phyloP scores from a whole-genome alignment of 2,329 filamentous ascomycete genomes.

The Epichloe sp. region DNA sequence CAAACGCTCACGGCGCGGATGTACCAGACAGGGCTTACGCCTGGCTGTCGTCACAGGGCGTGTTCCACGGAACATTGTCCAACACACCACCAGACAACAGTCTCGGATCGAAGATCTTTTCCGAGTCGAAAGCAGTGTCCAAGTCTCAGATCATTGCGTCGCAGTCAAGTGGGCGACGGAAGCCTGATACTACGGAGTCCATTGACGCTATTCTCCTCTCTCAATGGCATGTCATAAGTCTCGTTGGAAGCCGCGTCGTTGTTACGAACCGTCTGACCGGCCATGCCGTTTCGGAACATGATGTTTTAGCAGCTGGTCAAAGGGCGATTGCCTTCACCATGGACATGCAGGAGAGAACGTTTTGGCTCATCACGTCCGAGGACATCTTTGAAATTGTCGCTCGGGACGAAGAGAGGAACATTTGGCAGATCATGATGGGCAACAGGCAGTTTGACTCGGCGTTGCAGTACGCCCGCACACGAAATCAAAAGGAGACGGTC shows the following conservation, averaged over 20 bases:
- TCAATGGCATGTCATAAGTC: conserved; percentile 81
- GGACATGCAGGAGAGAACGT: conserved; percentile 90
- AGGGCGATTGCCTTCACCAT: conserved; percentile 72
- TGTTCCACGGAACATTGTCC: conserved; percentile 73
- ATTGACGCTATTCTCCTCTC: conserved; percentile 75
- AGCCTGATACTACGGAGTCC: conserved; percentile 48
- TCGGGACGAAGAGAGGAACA: conserved; percentile 77
- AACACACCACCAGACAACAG: conserved; percentile 44
- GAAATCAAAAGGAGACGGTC: conserved; percentile 71
- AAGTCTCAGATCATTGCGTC: conserved; percentile 59
- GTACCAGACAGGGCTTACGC: conserved; percentile 67
- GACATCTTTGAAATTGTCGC: conserved; percentile 93
- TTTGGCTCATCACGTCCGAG: conserved; percentile 84
- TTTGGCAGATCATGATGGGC: conserved; percentile 89
- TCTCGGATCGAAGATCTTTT: conserved; percentile 62
- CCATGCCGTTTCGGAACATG: conserved; percentile 74
- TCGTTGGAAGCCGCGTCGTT: conserved; percentile 72
- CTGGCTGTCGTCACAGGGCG: conserved; percentile 78
- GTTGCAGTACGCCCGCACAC: conserved; percentile 68
- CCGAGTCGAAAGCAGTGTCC: conserved; percentile 64
- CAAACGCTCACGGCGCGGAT: conserved; percentile 40
- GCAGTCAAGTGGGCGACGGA: conserved; percentile 51
- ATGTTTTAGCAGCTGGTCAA: conserved; percentile 68
- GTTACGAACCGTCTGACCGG: conserved; percentile 81
- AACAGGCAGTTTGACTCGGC: conserved; percentile 81